These are phyloP conservation scores for Liquidambar formosana DNA, from an alignment of 164 flowering plant species.

Conservation along the genomic window DNA sequence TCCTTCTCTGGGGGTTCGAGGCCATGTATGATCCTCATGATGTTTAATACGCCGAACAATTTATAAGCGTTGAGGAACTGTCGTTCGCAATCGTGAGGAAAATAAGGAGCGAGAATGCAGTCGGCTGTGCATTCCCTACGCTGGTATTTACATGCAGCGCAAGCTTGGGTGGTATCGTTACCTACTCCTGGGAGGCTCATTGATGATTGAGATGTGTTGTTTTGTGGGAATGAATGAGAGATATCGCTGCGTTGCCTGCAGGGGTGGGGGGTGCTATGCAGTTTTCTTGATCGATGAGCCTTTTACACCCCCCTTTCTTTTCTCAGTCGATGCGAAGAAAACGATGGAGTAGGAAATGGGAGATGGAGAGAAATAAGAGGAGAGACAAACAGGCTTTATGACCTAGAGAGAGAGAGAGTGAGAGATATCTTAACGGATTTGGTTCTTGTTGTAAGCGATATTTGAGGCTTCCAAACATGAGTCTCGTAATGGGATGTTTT, in stretches of 20 bases:
- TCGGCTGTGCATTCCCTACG: conserved; percentile 68
- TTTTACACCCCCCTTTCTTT: conserved; percentile 5
- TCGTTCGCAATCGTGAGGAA: conserved; percentile 53
- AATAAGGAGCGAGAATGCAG: conserved; percentile 67
- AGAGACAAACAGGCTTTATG: conserved; percentile 2
- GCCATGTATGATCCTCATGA: conserved; percentile 42
- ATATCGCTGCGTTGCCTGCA: conserved; percentile 40
- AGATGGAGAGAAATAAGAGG: conserved; percentile 21
- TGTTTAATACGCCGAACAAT: conserved; percentile 73
- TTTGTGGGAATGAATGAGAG: too few species aligned
- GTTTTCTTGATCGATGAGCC: not conserved
- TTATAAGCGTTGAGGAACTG: conserved; percentile 70
- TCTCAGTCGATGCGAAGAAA: too few species aligned
- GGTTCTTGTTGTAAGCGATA: too few species aligned
- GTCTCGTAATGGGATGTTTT: too few species aligned
- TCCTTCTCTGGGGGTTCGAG: conserved; percentile 33
- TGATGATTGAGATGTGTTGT: too few species aligned
- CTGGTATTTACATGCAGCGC: conserved; percentile 79
- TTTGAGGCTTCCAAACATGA: too few species aligned
- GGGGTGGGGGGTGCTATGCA: conserved; percentile 36
- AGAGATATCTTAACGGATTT: too few species aligned
- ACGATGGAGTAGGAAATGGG: not conserved
- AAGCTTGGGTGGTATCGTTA: conserved; percentile 48
- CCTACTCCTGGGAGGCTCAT: too few species aligned
- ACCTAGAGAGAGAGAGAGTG: too few species aligned